phyloP scores from a whole-genome alignment of 2,329 filamentous ascomycete species.

The Aspergillus sp. region DNA sequence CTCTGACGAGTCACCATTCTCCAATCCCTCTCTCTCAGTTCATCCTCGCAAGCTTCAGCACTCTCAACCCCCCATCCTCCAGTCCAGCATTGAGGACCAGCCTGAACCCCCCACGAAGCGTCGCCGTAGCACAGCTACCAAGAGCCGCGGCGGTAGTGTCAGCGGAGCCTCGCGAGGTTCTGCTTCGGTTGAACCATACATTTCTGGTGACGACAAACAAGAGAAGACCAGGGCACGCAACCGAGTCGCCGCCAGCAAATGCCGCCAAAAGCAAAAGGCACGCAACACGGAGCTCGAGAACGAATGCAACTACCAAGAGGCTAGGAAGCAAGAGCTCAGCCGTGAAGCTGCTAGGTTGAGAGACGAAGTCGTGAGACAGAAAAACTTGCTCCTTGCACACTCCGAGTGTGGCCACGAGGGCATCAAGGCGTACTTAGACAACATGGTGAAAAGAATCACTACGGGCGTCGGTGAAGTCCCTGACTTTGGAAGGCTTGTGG shows the following conservation, averaged over 20 bases:
- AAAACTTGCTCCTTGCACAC: slow-evolving; percentile 8
- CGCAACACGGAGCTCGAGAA: slow-evolving; percentile 57
- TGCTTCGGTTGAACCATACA: background rate
- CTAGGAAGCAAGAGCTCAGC: slow-evolving; percentile 11
- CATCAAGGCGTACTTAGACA: slow-evolving; percentile 1
- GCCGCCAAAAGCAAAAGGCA: slow-evolving; percentile 66
- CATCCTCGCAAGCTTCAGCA: background rate
- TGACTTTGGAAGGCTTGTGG: background rate
- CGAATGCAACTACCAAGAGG: slow-evolving; percentile 23
- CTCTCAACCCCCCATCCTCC: background rate
- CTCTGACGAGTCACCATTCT: slow-evolving; percentile 28
- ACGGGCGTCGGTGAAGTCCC: background rate
- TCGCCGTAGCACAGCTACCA: background rate
- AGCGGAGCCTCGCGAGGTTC: background rate
- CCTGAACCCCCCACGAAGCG: background rate
- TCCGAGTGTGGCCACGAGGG: slow-evolving; percentile 5
- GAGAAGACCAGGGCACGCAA: slow-evolving; percentile 63
- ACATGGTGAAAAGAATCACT: slow-evolving; percentile 9
- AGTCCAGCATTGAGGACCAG: background rate
- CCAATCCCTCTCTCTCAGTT: background rate
- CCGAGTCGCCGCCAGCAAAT: slow-evolving; percentile 63
- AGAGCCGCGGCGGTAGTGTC: background rate
- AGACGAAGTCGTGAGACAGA: background rate
- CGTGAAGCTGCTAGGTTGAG: background rate
- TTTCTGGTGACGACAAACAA: slow-evolving; percentile 38